phyloP scores from a whole-genome alignment of 805 yeast species.

The Wickerhamomyces kurtzmanii region DNA sequence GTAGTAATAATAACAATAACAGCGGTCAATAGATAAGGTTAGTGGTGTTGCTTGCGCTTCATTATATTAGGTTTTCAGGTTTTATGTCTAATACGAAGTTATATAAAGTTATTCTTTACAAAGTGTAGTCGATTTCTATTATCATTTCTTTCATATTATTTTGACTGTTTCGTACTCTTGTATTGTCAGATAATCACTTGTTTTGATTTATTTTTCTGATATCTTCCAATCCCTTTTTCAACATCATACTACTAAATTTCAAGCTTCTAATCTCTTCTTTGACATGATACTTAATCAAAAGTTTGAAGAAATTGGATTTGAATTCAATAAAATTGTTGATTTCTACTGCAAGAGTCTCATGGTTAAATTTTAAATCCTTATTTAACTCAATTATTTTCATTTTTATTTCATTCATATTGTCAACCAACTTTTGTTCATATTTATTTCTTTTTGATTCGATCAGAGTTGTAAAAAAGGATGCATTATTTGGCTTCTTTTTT shows the following conservation, averaged over 20 bases:
- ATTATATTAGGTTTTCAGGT: too few relatives aligned
- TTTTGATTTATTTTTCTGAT: constrained; percentile 5
- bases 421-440: constrained; percentile 31
- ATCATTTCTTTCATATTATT: too few relatives aligned
- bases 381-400: constrained; percentile 32
- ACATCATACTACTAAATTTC: constrained; percentile 11
- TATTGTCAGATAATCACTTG: too few relatives aligned
- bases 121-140: too few relatives aligned
- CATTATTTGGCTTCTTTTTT: constrained; percentile 6
- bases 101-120: too few relatives aligned
- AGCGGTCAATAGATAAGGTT: too few relatives aligned
- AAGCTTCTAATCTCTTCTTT: constrained; percentile 17
- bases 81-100: too few relatives aligned
- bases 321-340: constrained; percentile 47
- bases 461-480: constrained; percentile 22
- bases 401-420: constrained; percentile 30
- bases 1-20: too few relatives aligned
- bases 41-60: too few relatives aligned
- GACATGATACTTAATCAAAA: constrained; percentile 25
- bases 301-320: constrained; percentile 29
- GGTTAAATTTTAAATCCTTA: constrained; percentile 36
- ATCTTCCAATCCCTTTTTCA: constrained; percentile 14
- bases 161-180: too few relatives aligned
- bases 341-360: constrained; percentile 56
- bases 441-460: constrained; percentile 43